Evolutionary conservation across 2,329 filamentous ascomycete species (phyloP), one percentile per base, ranked within the genome.

Genomic region (Fonsecaea pedrosoi): DNA sequence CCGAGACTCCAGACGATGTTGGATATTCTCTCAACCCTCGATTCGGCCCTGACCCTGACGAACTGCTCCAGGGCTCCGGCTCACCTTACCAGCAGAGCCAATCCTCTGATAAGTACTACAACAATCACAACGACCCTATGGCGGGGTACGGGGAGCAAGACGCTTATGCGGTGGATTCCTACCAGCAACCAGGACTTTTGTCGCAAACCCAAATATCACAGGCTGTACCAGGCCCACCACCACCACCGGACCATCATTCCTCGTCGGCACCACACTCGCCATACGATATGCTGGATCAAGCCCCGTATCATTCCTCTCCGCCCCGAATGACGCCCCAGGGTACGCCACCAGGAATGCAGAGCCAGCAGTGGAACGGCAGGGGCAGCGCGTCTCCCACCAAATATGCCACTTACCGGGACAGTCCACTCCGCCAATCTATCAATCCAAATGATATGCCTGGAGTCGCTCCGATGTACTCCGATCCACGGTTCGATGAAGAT

Each of bases 141-240:
- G 25, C 25, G 1, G 60, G 38, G 53, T 25, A 40, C 32, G 35
- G 54, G 13, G 53, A 66, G 10, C 65, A 35, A 15, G 45, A 55
- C 13, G 15, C 48, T 10, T 60, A 58, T 60, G 34, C 25, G 6
- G 38, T 45, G 32, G 63, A 66, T 30, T 21, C 56, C 18, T 64
- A 62, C 30, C 54, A 60, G 37, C 81, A 82, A 38, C 70, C 77
- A 74, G 86, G 84, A 0, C 80, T 82, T 74, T 86, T 83, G 60
- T 80, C 64, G 8, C 50, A 50, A 42, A 37, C 54, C 81, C 10
- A 82, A 84, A 76, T 84, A 85, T 54, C 80, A 86, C 71, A 50
- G 75, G 78, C 69, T 85, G 83, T 70, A 86, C 85, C 60, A 38
- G 63, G 35, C 1, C 38, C 35, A n/a, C 50, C 37, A 32, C 34